phyloP scores from a whole-genome alignment of 2,329 filamentous ascomycete species.

The Lasiodiplodia sp. region DNA sequence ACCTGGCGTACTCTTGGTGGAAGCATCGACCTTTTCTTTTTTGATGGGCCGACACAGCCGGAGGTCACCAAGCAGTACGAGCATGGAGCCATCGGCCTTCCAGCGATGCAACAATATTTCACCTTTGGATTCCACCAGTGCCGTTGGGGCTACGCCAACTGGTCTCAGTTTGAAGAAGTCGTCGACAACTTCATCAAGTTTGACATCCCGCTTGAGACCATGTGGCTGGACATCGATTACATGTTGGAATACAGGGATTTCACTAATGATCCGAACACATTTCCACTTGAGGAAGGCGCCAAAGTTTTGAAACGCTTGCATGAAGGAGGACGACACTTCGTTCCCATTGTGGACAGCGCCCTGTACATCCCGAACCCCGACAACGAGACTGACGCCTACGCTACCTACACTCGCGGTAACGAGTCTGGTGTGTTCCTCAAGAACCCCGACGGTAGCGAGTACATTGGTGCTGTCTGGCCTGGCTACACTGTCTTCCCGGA shows the following conservation, averaged over 20 bases:
- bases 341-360: constrained; percentile 68
- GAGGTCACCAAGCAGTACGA: constrained; percentile 77
- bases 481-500: constrained; percentile 69
- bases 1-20: constrained; percentile 80
- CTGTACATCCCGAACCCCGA: constrained; percentile 76
- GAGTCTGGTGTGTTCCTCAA: constrained; percentile 58
- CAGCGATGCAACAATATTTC: constrained; percentile 83
- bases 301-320: constrained; percentile 63
- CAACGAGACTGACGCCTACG: constrained; percentile 68
- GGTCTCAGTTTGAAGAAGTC: constrained; percentile 68
- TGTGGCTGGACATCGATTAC: constrained; percentile 58
- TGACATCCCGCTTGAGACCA: constrained; percentile 60
- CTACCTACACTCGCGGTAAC: constrained; percentile 59
- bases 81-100: constrained; percentile 69
- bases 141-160: constrained; percentile 81
- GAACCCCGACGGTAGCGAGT: constrained; percentile 63
- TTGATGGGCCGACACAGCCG: constrained; percentile 72
- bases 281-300: constrained; percentile 57
- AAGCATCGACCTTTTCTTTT: constrained; percentile 80
- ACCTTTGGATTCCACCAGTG: constrained; percentile 85
- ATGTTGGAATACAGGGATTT: constrained; percentile 70
- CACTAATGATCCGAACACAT: constrained; percentile 62
- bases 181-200: constrained; percentile 62
- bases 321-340: constrained; percentile 62
- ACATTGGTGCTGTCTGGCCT: constrained; percentile 65